phyloP scores from a whole-genome alignment of 306 rosid genomes.

The Cicer bijugum region DNA sequence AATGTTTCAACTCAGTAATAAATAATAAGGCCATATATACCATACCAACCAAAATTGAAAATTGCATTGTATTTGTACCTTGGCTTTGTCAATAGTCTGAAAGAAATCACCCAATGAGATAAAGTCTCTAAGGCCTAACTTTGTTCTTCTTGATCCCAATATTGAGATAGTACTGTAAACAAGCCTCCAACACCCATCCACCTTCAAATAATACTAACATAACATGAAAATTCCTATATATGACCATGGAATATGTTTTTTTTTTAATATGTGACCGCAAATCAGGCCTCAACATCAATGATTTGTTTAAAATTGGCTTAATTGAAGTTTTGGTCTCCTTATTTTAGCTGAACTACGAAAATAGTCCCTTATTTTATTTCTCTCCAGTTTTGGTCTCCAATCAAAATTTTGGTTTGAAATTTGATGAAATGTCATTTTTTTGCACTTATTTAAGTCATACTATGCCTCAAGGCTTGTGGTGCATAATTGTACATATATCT shows the following conservation, averaged over 20 bases:
- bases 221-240: neutral
- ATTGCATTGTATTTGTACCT: conserved; percentile 55
- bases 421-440: too few relatives aligned
- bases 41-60: conserved; percentile 31
- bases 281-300: neutral
- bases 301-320: too few relatives aligned
- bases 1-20: conserved; percentile 38
- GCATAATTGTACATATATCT: too few relatives aligned
- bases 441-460: too few relatives aligned
- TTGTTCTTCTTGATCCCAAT: conserved; percentile 82
- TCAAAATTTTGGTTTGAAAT: too few relatives aligned
- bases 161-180: conserved; percentile 78
- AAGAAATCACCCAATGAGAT: conserved; percentile 80
- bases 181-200: conserved; percentile 82
- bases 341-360: too few relatives aligned
- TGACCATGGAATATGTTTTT: neutral
- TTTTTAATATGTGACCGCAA: too few relatives aligned
- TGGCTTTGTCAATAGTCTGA: conserved; percentile 65
- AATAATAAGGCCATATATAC: neutral
- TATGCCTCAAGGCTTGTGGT: too few relatives aligned
- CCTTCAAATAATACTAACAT: conserved; percentile 49
- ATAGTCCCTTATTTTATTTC: too few relatives aligned
- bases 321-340: too few relatives aligned
- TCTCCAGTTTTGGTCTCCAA: too few relatives aligned
- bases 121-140: conserved; percentile 84